phyloP scores from a whole-genome alignment of 345 rosid genomes.

The Passiflora organensis region DNA sequence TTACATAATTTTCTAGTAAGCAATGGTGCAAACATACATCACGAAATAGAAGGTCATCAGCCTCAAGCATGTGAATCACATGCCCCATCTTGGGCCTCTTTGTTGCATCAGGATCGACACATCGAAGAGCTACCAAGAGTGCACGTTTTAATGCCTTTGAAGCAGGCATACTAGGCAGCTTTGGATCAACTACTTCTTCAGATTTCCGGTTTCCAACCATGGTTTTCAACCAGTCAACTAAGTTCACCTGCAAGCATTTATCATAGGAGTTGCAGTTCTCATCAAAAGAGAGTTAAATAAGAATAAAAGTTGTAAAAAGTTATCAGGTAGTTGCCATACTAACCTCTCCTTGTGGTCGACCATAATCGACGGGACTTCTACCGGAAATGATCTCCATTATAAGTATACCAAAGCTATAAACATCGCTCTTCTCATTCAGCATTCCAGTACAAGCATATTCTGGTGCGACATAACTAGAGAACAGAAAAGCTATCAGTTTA shows the following conservation, averaged over 20 bases:
- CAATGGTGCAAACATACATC: constrained; percentile 59
- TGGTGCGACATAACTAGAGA: constrained; percentile 82
- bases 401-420: constrained; percentile 88
- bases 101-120: constrained; percentile 94
- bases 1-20: neutral
- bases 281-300: constrained; percentile 13
- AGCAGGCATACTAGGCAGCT: constrained; percentile 71
- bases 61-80: constrained; percentile 96
- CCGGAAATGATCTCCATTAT: constrained; percentile 91
- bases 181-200: constrained; percentile 91
- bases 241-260: constrained; percentile 55
- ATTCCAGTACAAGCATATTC: constrained; percentile 98
- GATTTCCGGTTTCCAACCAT: constrained; percentile 85
- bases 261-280: constrained; percentile 11
- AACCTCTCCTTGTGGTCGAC: constrained; percentile 90
- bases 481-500: constrained; percentile 10
- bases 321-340: constrained; percentile 9
- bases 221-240: constrained; percentile 89
- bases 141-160: constrained; percentile 87
- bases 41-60: constrained; percentile 73
- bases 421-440: constrained; percentile 90
- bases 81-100: constrained; percentile 98
- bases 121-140: constrained; percentile 75
- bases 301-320: neutral
- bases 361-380: constrained; percentile 82